A percentile compares a stretch with the other conserved stretches of the same genome.
These are phyloP conservation scores for Aethionema arabicum DNA, from an alignment of 345 rosid genomes.

Conservation along the genomic window DNA sequence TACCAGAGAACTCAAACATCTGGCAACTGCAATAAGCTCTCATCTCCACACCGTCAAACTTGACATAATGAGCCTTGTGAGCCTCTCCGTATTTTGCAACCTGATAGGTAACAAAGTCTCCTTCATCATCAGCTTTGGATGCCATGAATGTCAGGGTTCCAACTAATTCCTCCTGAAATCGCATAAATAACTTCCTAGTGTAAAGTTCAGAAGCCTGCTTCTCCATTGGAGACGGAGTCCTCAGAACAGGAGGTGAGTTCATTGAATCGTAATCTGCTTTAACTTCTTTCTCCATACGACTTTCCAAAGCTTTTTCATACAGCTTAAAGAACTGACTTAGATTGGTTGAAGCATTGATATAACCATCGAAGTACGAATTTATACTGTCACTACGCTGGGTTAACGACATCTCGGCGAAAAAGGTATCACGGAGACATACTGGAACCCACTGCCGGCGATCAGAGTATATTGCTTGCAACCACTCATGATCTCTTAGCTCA, in stretches of 20 bases:
- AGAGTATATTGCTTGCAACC: conserved; percentile 54
- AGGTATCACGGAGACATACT: conserved; percentile 47
- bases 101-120: conserved; percentile 42
- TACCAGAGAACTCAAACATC: conserved; percentile 62
- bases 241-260: conserved; percentile 46
- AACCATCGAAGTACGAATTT: conserved; percentile 48
- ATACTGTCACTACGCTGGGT: conserved; percentile 38
- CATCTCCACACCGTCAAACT: conserved; percentile 51
- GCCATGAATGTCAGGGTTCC: conserved; percentile 67
- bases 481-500: conserved; percentile 46
- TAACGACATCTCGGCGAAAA: conserved; percentile 56
- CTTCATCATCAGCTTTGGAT: conserved; percentile 50
- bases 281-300: conserved; percentile 59
- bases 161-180: conserved; percentile 64
- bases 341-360: conserved; percentile 50
- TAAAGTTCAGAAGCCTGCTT: conserved; percentile 57
- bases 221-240: conserved; percentile 70
- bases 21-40: conserved; percentile 36
- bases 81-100: conserved; percentile 69
- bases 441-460: conserved; percentile 68
- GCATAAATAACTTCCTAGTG: conserved; percentile 53
- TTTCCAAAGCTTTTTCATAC: conserved; percentile 57
- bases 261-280: conserved; percentile 63
- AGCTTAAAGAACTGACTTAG: conserved; percentile 46
- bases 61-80: conserved; percentile 49